phyloP scores from a whole-genome alignment of 2,329 filamentous ascomycete genomes.

The Colletotrichum filicis region DNA sequence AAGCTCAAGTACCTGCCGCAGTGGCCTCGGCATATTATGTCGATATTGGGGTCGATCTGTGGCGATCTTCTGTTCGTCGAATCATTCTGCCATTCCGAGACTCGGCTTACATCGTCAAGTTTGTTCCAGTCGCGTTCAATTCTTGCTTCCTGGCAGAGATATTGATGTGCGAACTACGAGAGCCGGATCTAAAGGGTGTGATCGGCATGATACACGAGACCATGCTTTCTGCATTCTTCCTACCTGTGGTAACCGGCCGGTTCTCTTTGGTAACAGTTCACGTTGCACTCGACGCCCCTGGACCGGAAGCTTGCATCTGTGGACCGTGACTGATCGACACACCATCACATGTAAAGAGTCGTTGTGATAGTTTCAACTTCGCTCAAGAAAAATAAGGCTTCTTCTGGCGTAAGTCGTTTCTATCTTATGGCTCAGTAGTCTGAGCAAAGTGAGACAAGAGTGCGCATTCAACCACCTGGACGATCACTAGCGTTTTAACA shows the following conservation, averaged over 20 bases:
- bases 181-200: not conserved
- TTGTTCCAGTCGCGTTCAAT: not conserved
- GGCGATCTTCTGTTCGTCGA: not conserved
- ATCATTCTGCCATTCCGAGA: too few relatives aligned
- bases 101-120: not conserved
- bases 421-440: too few relatives aligned
- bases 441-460: too few relatives aligned
- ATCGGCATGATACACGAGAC: not conserved
- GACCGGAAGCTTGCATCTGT: not conserved
- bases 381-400: too few relatives aligned
- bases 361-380: not conserved
- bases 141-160: not conserved
- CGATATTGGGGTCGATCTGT: not conserved
- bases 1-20: not conserved
- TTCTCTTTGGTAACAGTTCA: not conserved
- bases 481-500: too few relatives aligned
- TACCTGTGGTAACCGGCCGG: not conserved
- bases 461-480: too few relatives aligned
- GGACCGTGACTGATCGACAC: not conserved
- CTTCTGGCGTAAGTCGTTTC: too few relatives aligned
- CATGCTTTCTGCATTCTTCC: not conserved
- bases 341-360: not conserved
- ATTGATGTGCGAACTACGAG: not conserved
- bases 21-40: not conserved
- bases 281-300: not conserved